Conservation (phyloP, 2,329 filamentous ascomycete genomes). For the Colletotrichum viniferum region DNA sequence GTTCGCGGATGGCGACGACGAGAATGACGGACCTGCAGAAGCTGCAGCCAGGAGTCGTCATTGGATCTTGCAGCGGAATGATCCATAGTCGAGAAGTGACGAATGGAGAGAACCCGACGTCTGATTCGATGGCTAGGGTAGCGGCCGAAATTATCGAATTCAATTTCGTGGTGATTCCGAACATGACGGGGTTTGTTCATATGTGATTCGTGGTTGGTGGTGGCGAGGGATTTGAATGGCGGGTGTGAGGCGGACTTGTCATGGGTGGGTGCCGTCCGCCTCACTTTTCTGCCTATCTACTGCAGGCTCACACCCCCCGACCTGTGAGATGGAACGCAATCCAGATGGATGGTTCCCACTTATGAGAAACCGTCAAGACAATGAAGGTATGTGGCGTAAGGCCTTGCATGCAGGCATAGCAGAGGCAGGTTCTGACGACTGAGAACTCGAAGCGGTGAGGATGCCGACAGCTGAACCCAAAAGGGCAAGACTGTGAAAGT, state of each 20-base stretch:
- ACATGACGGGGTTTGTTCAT: background rate
- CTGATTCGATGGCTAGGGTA: background rate
- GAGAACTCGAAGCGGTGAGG: constrained; percentile 15
- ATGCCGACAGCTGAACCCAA: constrained; percentile 10
- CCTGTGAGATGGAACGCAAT: constrained; percentile 2
- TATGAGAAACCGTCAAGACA: constrained; percentile 1
- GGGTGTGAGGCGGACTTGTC: constrained; percentile 17
- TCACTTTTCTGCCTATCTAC: constrained; percentile 22
- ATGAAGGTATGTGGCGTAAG: constrained; percentile 16
- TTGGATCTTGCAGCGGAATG: constrained; percentile 20
- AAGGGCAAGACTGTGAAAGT: constrained; percentile 13
- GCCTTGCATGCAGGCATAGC: constrained; percentile 11
- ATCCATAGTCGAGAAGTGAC: constrained; percentile 12
- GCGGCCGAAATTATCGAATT: background rate
- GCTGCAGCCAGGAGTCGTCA: constrained; percentile 11
- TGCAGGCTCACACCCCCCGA: constrained; percentile 18
- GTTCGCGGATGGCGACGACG: background rate
- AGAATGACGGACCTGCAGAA: constrained; percentile 17
- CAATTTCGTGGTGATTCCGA: background rate
- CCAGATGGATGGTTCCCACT: constrained; percentile 10
- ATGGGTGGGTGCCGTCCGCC: constrained; percentile 20
- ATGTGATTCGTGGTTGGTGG: constrained; percentile 1
- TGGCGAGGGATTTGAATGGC: background rate
- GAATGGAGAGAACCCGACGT: background rate
- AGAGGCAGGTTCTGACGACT: constrained; percentile 16